phyloP scores from a whole-genome alignment of 176 grass and related monocot genomes.

The Avena sativa region DNA sequence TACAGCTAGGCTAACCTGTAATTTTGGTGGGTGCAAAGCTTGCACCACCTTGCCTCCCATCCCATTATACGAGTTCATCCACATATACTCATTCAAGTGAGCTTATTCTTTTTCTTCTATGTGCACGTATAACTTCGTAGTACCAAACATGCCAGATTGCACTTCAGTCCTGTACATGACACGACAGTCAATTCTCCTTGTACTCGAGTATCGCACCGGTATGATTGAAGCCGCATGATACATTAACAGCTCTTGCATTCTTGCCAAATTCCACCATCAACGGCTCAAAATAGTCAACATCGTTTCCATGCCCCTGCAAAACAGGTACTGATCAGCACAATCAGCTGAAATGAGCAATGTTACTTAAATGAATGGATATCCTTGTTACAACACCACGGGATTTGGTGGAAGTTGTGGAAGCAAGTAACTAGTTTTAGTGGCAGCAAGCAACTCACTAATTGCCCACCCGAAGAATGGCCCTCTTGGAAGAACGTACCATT shows the following conservation, averaged over 20 bases:
- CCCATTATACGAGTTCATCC: conserved; percentile 20
- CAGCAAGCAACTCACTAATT: conserved; percentile 67
- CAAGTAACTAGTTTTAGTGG: background rate
- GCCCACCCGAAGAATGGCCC: conserved; percentile 84
- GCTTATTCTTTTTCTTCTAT: conserved; percentile 27
- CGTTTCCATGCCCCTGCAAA: conserved; percentile 86
- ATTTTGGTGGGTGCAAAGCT: conserved; percentile 29
- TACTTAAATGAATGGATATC: background rate
- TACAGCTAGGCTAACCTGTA: conserved; percentile 36
- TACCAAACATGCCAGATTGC: background rate
- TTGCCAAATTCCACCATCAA: conserved; percentile 61
- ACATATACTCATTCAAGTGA: background rate
- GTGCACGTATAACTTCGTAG: conserved; percentile 31
- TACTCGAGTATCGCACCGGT: conserved; percentile 83
- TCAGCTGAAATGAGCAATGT: conserved; percentile 6
- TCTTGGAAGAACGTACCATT: conserved; percentile 93
- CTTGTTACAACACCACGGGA: background rate
- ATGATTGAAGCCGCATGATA: conserved; percentile 98
- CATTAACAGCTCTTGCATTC: conserved; percentile 64
- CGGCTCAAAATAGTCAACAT: conserved; percentile 75
- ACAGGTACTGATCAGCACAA: background rate
- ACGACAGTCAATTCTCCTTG: conserved; percentile 31
- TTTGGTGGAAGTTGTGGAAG: background rate
- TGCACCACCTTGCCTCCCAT: conserved; percentile 24
- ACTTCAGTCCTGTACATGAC: background rate